Percentiles rank a stretch among this genome's conserved stretches.
Evolutionary conservation across 305 asterid species (phyloP).

Genomic region (Rubia tinctorum): DNA sequence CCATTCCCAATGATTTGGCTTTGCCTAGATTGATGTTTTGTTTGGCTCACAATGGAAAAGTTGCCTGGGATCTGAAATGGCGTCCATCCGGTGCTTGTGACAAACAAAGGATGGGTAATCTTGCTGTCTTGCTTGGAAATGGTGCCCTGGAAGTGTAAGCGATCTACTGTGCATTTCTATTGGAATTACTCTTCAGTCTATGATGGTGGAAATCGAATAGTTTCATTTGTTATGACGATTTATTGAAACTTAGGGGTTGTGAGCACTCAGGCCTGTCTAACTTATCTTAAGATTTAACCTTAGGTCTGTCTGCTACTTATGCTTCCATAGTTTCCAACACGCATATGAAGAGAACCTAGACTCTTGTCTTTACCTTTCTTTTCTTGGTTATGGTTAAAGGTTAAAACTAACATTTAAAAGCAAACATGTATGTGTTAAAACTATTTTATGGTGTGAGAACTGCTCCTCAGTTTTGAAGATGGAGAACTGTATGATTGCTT

Average conservation of each 20-base stretch:
- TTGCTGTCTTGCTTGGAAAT: slow-evolving; percentile 90
- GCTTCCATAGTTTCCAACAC: not conserved
- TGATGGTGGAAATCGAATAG: not conserved
- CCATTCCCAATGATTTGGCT: slow-evolving; percentile 53
- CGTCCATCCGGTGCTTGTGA: slow-evolving; percentile 51
- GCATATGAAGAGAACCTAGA: not conserved
- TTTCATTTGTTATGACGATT: not conserved
- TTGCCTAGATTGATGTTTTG: slow-evolving; percentile 84
- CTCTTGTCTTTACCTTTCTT: not conserved
- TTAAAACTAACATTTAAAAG: not conserved
- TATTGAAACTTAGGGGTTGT: not conserved
- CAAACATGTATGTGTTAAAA: not conserved
- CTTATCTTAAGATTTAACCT: not conserved
- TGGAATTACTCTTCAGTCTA: not conserved
- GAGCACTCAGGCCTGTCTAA: not conserved
- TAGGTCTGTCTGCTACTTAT: not conserved
- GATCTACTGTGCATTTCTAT: slow-evolving; percentile 12
- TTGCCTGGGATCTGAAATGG: slow-evolving; percentile 98
- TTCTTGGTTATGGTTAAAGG: not conserved
- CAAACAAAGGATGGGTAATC: slow-evolving; percentile 75
- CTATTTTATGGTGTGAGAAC: not conserved
- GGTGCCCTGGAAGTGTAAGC: slow-evolving; percentile 97
- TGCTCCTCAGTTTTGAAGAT: not conserved
- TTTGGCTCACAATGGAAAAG: slow-evolving; percentile 90
- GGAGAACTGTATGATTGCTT: not conserved